Conservation (phyloP, 441 rosid species). For the Arabidopsis lyrata region DNA sequence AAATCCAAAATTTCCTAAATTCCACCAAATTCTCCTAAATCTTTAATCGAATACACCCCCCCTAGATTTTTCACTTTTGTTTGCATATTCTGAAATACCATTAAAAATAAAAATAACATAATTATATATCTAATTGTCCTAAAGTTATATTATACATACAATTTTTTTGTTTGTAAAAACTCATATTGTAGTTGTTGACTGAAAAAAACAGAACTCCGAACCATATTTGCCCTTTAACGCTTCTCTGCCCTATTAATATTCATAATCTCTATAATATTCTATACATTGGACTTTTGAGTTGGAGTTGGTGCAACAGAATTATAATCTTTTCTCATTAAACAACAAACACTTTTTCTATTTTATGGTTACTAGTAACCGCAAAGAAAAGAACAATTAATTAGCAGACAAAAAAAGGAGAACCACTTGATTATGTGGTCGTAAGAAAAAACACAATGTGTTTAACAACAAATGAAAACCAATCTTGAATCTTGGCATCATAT, state of each 20-base stretch:
- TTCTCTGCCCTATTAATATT: not conserved
- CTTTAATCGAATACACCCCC: too few species aligned
- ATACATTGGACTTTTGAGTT: slow-evolving; percentile 30
- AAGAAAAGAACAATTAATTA: slow-evolving; percentile 34
- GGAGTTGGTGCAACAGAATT: slow-evolving; percentile 43
- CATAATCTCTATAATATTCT: slow-evolving; percentile 6
- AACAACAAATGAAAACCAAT: slow-evolving; percentile 23
- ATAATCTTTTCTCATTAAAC: not conserved
- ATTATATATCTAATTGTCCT: too few species aligned
- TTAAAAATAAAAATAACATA: not conserved
- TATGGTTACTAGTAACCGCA: slow-evolving; percentile 37
- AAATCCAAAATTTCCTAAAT: too few species aligned
- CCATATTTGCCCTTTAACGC: slow-evolving; percentile 13
- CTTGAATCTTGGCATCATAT: slow-evolving; percentile 30
- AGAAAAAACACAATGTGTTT: slow-evolving; percentile 25
- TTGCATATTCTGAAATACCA: not conserved
- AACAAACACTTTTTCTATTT: slow-evolving; percentile 25
- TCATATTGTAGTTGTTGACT: too few species aligned
- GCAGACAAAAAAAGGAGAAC: slow-evolving; percentile 26
- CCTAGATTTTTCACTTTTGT: slow-evolving; percentile 5
- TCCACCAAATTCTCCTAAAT: too few species aligned
- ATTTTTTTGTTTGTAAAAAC: not conserved
- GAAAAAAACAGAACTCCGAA: not conserved
- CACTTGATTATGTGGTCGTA: slow-evolving; percentile 27
- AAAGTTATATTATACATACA: too few species aligned